phyloP scores from a whole-genome alignment of 495 filamentous ascomycete species.

The Penicillium ucsense region DNA sequence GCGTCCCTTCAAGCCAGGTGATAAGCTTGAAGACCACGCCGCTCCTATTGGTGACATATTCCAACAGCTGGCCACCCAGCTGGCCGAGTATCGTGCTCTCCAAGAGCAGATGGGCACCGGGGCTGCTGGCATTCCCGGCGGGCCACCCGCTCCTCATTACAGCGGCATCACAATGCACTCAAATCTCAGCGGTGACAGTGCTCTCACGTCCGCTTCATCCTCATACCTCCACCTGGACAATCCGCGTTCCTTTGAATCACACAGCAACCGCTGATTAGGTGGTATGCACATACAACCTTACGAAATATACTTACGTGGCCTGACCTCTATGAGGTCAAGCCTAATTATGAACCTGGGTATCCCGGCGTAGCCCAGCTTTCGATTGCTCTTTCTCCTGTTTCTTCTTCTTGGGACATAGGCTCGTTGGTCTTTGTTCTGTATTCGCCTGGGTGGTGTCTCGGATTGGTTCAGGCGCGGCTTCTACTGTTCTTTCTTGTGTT shows the following conservation, averaged over 20 bases:
- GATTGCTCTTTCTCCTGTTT: constrained; percentile 5
- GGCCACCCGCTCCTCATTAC: constrained; percentile 5
- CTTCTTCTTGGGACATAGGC: neutral
- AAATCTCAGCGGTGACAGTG: constrained; percentile 12
- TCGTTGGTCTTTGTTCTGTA: no score
- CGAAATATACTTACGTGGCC: neutral
- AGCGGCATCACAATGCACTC: constrained; percentile 7
- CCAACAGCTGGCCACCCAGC: constrained; percentile 35
- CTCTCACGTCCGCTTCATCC: constrained; percentile 21
- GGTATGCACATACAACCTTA: neutral
- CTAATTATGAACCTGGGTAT: neutral
- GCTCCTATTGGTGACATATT: constrained; percentile 42
- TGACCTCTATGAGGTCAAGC: neutral
- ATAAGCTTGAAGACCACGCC: constrained; percentile 39
- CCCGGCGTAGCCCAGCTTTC: no score
- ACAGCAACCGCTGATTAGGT: constrained; percentile 3
- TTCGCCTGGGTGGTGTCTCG: no score
- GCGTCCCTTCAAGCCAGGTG: constrained; percentile 38
- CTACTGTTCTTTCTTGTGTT: neutral
- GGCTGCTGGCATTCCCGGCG: constrained; percentile 21
- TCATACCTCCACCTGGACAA: constrained; percentile 22
- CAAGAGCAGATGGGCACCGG: constrained; percentile 35
- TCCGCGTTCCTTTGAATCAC: constrained; percentile 11
- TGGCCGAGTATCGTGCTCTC: constrained; percentile 41
- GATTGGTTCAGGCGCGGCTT: neutral